Conservation (phyloP, 108 stramenopile genomes). For the Fragilariopsis cylindrus region DNA sequence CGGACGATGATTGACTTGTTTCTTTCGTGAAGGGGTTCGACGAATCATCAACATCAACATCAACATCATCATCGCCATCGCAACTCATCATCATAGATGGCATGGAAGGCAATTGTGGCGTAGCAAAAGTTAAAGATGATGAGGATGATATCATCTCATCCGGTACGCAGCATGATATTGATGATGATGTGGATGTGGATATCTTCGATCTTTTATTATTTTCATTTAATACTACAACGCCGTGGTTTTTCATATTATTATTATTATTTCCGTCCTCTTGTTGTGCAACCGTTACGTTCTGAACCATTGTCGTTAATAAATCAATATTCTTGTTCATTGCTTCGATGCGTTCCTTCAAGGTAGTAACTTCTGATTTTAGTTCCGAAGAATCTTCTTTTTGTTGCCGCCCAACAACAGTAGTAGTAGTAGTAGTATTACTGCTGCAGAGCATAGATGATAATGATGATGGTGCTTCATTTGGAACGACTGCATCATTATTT, state of each 20-base stretch:
- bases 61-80: neutral
- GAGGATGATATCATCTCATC: neutral
- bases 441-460: neutral
- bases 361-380: slow-evolving; percentile 67
- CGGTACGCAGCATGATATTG: neutral
- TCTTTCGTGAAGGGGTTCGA: slow-evolving; percentile 3
- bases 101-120: too few species aligned
- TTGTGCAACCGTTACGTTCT: slow-evolving; percentile 63
- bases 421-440: too few species aligned
- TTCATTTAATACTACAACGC: slow-evolving; percentile 1
- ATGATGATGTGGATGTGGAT: neutral
- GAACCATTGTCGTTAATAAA: slow-evolving; percentile 65
- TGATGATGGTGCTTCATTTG: too few species aligned
- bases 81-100: too few species aligned
- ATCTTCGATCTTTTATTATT: slow-evolving; percentile 31
- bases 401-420: slow-evolving; percentile 9
- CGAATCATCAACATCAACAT: slow-evolving; percentile 19
- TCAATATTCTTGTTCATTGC: slow-evolving; percentile 87
- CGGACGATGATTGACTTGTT: slow-evolving; percentile 24
- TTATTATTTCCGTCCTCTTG: slow-evolving; percentile 10
- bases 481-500: too few species aligned
- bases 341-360: slow-evolving; percentile 68
- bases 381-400: slow-evolving; percentile 24
- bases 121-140: neutral
- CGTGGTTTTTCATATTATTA: neutral